Conservation (phyloP, 2,329 filamentous ascomycete genomes). For the Aspergillus fructus region DNA sequence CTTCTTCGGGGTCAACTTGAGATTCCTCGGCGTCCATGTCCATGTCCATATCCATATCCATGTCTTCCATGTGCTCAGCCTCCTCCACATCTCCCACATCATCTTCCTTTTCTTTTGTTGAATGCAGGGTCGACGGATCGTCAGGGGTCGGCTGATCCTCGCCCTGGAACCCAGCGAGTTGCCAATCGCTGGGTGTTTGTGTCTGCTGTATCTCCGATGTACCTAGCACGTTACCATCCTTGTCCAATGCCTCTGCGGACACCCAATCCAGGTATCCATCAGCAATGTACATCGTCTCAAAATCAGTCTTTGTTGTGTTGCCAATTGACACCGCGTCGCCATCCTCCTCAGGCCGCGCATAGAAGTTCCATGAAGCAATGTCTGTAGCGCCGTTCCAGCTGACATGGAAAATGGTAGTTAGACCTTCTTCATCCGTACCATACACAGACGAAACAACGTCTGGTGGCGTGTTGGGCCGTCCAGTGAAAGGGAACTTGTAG, state of each 20-base stretch:
- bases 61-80: conserved; percentile 1
- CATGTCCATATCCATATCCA: background rate
- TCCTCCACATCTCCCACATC: conserved; percentile 11
- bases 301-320: conserved; percentile 31
- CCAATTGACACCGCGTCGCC: conserved; percentile 27
- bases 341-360: conserved; percentile 22
- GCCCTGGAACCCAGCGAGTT: conserved; percentile 30
- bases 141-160: conserved; percentile 23
- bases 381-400: conserved; percentile 54
- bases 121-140: conserved; percentile 26
- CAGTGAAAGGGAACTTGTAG: conserved; percentile 40
- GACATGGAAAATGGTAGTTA: conserved; percentile 31
- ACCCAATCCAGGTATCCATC: conserved; percentile 33
- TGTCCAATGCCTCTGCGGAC: conserved; percentile 30
- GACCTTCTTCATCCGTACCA: conserved; percentile 22
- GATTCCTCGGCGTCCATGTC: conserved; percentile 6
- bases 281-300: conserved; percentile 37
- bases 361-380: conserved; percentile 41
- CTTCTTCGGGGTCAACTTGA: conserved; percentile 21
- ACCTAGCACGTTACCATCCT: conserved; percentile 26
- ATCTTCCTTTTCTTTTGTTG: conserved; percentile 16
- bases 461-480: conserved; percentile 33
- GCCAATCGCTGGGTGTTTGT: conserved; percentile 28
- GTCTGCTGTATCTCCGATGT: conserved; percentile 27
- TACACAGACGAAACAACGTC: conserved; percentile 34